A percentile compares a stretch with the other conserved stretches of the same genome.
phyloP scores from a whole-genome alignment of 139 green algal species.

The Chlorella vulgaris region DNA sequence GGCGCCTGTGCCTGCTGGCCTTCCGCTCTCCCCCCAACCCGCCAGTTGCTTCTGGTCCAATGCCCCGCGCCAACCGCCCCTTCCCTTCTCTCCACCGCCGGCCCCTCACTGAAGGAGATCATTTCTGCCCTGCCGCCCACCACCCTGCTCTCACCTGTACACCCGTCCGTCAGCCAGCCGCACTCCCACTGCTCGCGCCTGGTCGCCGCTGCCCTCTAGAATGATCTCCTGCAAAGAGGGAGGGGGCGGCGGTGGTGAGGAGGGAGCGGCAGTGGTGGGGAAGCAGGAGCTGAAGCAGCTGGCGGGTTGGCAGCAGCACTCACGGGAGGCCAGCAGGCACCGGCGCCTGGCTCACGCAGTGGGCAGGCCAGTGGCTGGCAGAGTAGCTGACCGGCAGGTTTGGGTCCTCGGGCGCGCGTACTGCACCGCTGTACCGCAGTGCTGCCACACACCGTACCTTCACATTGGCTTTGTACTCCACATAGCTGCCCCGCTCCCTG shows the following conservation, averaged over 20 bases:
- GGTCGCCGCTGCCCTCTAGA: slow-evolving; percentile 55
- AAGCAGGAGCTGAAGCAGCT: background rate
- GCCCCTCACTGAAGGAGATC: background rate
- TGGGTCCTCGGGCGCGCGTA: too few relatives aligned
- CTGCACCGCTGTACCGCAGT: background rate
- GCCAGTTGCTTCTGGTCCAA: background rate
- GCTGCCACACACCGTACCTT: slow-evolving; percentile 34
- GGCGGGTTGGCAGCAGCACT: background rate
- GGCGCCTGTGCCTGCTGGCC: background rate
- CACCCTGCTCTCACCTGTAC: slow-evolving; percentile 31
- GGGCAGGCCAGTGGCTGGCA: background rate
- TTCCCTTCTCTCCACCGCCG: background rate
- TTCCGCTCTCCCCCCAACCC: background rate
- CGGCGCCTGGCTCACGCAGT: background rate
- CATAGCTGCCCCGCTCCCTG: slow-evolving; percentile 69
- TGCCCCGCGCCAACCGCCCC: too few relatives aligned
- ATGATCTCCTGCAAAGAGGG: slow-evolving; percentile 73
- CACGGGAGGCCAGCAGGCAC: background rate
- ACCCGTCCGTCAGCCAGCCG: slow-evolving; percentile 79
- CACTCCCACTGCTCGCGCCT: slow-evolving; percentile 70
- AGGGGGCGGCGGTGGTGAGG: background rate
- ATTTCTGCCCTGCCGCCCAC: background rate
- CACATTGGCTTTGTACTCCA: slow-evolving; percentile 94
- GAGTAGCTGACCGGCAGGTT: too few relatives aligned
- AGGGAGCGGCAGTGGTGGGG: too few relatives aligned